Conservation (phyloP, 768 basidiomycete species). For the Daedaleopsis nitida region DNA sequence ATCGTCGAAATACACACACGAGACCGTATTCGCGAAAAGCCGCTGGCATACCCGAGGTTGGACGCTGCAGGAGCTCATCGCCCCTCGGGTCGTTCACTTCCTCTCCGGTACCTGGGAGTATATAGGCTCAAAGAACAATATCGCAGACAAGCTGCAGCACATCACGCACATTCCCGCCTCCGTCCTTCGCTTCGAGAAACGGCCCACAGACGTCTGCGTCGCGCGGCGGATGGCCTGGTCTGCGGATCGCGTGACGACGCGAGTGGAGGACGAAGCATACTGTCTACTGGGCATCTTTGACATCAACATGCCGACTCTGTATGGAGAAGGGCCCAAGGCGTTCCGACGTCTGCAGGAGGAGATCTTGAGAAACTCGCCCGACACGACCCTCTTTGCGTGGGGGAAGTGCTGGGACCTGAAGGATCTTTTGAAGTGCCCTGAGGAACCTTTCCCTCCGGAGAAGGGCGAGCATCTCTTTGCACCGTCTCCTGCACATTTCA, state of each 20-base stretch:
- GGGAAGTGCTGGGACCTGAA: not conserved
- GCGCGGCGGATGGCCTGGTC: conserved; percentile 13
- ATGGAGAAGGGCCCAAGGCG: conserved; percentile 3
- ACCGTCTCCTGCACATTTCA: too few relatives aligned
- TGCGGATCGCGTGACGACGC: not conserved
- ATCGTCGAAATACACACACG: too few relatives aligned
- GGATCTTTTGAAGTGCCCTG: too few relatives aligned
- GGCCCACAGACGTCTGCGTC: not conserved
- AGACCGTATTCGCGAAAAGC: not conserved
- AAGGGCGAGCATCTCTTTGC: too few relatives aligned
- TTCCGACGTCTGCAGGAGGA: conserved; percentile 9
- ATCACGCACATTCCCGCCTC: not conserved
- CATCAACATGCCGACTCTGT: conserved; percentile 4
- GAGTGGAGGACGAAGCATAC: conserved; percentile 13
- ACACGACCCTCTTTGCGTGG: conserved; percentile 8
- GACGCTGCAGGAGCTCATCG: conserved; percentile 1
- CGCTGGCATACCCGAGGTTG: not conserved
- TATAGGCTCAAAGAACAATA: not conserved
- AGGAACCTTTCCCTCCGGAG: too few relatives aligned
- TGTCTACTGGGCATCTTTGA: conserved; percentile 12
- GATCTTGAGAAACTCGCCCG: conserved; percentile 3
- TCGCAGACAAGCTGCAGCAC: not conserved
- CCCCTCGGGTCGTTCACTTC: not conserved
- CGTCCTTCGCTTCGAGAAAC: not conserved
- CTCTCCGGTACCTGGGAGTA: not conserved